phyloP scores from a whole-genome alignment of 2,329 filamentous ascomycete species.

The Penicillium digitatum region DNA sequence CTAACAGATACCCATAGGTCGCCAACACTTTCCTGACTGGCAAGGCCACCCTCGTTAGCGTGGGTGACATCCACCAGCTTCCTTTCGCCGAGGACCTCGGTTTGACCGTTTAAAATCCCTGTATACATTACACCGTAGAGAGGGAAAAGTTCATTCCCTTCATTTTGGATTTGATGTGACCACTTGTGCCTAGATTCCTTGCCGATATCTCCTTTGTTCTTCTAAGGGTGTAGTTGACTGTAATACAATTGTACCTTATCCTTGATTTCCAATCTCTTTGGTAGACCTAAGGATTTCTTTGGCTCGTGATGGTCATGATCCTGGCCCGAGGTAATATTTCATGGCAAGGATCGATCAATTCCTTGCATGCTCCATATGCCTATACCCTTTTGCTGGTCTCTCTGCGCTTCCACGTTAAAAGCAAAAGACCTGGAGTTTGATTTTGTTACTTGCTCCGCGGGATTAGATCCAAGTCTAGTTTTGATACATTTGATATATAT shows the following conservation, averaged over 20 bases:
- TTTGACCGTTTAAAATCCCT: conserved; percentile 72
- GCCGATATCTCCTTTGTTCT: conserved; percentile 36
- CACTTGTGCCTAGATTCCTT: conserved; percentile 38
- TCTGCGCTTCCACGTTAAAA: neutral
- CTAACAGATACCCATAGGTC: conserved; percentile 54
- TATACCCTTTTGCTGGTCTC: neutral
- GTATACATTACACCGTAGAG: conserved; percentile 39
- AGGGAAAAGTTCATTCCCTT: conserved; percentile 29
- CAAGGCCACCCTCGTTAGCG: conserved; percentile 83
- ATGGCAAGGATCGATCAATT: neutral
- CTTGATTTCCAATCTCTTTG: conserved; percentile 12
- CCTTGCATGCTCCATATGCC: neutral
- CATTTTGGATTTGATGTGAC: conserved; percentile 28
- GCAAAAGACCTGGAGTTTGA: too few relatives aligned
- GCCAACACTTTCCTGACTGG: conserved; percentile 82
- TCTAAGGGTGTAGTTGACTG: conserved; percentile 37
- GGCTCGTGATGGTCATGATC: neutral
- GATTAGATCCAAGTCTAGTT: neutral
- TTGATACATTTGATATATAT: neutral
- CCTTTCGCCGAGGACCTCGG: conserved; percentile 93
- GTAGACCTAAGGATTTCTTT: neutral
- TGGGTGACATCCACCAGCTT: conserved; percentile 86
- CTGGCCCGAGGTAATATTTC: neutral
- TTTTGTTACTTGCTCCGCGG: too few relatives aligned
- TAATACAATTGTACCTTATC: conserved; percentile 41